Evolutionary conservation across 441 rosid genomes (phyloP).

Genomic region (Gossypium gossypioides): DNA sequence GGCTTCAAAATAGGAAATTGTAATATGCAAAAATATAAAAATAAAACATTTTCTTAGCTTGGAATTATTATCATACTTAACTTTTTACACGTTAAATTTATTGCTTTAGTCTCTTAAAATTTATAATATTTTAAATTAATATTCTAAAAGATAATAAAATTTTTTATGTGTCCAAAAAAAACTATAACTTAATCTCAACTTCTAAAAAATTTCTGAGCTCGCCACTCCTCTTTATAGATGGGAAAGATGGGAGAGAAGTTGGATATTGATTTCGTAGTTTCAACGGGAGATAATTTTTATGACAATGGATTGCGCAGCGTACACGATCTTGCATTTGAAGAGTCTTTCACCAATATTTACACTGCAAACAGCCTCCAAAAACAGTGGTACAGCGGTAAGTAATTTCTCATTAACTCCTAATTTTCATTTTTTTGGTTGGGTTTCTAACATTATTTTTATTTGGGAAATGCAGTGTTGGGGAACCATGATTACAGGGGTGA

Average conservation of each 20-base stretch:
- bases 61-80: too few relatives aligned
- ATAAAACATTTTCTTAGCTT: too few relatives aligned
- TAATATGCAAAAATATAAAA: too few relatives aligned
- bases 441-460: not conserved
- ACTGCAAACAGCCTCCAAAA: slow-evolving; percentile 56
- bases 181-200: too few relatives aligned
- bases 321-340: slow-evolving; percentile 42
- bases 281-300: slow-evolving; percentile 74
- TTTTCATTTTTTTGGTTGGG: not conserved
- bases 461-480: slow-evolving; percentile 46
- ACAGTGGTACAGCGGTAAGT: slow-evolving; percentile 71
- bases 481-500: slow-evolving; percentile 84
- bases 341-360: slow-evolving; percentile 51
- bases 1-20: too few relatives aligned
- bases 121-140: too few relatives aligned
- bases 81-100: too few relatives aligned
- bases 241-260: slow-evolving; percentile 43
- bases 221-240: slow-evolving; percentile 34
- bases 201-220: too few relatives aligned
- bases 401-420: not conserved
- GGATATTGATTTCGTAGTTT: slow-evolving; percentile 50
- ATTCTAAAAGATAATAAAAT: too few relatives aligned
- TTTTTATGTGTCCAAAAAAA: too few relatives aligned
- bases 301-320: slow-evolving; percentile 46
- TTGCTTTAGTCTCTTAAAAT: too few relatives aligned